Conservation (phyloP, 345 rosid genomes). For the Aethionema arabicum region DNA sequence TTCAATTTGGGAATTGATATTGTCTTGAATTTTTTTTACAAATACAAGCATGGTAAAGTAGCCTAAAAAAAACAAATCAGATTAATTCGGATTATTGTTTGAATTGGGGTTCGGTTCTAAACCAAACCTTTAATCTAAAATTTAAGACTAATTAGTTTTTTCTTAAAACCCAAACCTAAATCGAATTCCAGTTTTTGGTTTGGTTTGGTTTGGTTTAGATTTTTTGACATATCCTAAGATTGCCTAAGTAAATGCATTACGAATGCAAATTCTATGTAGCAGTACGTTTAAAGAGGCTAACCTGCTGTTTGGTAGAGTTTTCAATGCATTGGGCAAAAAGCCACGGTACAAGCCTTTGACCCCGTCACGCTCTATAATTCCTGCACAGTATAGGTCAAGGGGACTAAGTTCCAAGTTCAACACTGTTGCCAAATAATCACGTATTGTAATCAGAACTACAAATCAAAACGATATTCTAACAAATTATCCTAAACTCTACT, state of each 20-base stretch:
- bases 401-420: conserved; percentile 16
- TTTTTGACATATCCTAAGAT: not conserved
- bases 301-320: conserved; percentile 96
- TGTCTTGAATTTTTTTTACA: no score
- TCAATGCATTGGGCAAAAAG: conserved; percentile 86
- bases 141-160: no score
- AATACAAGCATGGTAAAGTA: no score
- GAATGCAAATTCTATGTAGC: not conserved
- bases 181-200: not conserved
- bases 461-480: not conserved
- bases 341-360: conserved; percentile 82
- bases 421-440: conserved; percentile 7
- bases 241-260: not conserved
- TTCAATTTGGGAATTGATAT: no score
- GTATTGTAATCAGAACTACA: not conserved
- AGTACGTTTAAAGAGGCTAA: conserved; percentile 26
- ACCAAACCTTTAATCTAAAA: no score
- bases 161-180: no score
- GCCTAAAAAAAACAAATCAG: no score
- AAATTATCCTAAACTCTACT: no score
- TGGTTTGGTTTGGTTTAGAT: conserved; percentile 4
- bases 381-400: conserved; percentile 38
- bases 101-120: no score
- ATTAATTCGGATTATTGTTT: no score
- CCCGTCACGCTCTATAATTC: conserved; percentile 74